Evolutionary conservation across 2,329 filamentous ascomycete genomes (phyloP), one percentile per base, ranked within the genome.

Genomic region (Exophiala spinifera): DNA sequence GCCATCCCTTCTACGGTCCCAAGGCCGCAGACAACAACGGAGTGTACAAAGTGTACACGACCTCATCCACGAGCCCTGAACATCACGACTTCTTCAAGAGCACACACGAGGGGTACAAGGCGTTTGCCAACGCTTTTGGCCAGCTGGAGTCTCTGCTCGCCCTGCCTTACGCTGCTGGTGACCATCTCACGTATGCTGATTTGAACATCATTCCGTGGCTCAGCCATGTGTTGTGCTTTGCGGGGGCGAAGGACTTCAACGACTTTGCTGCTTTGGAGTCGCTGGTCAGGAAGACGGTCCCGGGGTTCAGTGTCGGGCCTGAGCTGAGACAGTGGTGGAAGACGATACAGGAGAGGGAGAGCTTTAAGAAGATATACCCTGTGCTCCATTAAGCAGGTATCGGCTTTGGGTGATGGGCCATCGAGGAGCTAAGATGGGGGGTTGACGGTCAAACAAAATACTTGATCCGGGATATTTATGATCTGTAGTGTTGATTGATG

Each of bases 201-300:
- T 36, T 61, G 3, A 46, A 60, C 47, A 49, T 55, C 21, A 49
- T 60, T 5, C 59, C 59, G 4, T 61, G 59, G 59, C 28, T 61
- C 43, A 34, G 57, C 5, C 59, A 61, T 42, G 57, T 55, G 11
- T 13, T 58, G 49, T 55, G 42, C 43, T 54, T 42, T 2, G 59
- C 51, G 19, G 57, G 55, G 7, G 45, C 23, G 4, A 49, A 21
- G 33, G 39, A 52, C 4, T 42, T 58, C 4, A 37, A 39, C 23
- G 57, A 56, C 47, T 57, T 61, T 44, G 37, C 15, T 13, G 28
- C 20, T 10, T 33, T 55, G 17, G 60, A 61, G 36, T 25, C 20
- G 6, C 33, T 51, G 51, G 25, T 59, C 15, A 37, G 51, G 40
- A 61, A 62, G 49, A 43, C 55, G 7, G 55, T 47, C 25, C 55